phyloP scores from a whole-genome alignment of 176 grass and related monocot genomes.

The Carex myosuroides region DNA sequence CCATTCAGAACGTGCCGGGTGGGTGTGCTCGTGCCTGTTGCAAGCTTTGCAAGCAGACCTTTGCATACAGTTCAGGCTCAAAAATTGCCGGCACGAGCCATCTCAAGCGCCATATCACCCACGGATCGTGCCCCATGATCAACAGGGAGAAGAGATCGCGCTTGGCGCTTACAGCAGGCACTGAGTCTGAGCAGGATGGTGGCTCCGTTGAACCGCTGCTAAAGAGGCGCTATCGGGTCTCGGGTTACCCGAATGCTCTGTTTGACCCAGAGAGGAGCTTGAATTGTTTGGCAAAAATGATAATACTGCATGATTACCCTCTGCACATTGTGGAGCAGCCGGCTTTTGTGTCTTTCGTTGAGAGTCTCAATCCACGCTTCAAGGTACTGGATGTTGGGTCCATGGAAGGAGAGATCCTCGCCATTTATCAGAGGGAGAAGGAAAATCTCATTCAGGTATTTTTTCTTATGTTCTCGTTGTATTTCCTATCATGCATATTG shows the following conservation, averaged over 20 bases:
- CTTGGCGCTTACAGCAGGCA: slow-evolving; percentile 17
- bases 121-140: slow-evolving; percentile 68
- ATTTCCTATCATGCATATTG: not conserved
- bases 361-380: slow-evolving; percentile 72
- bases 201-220: slow-evolving; percentile 30
- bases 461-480: not conserved
- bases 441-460: slow-evolving; percentile 49
- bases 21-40: slow-evolving; percentile 60
- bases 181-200: slow-evolving; percentile 43
- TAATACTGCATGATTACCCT: slow-evolving; percentile 82
- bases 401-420: slow-evolving; percentile 59
- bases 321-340: slow-evolving; percentile 77
- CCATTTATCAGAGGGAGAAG: slow-evolving; percentile 69
- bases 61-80: slow-evolving; percentile 78
- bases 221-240: slow-evolving; percentile 73
- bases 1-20: slow-evolving; percentile 50
- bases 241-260: slow-evolving; percentile 60
- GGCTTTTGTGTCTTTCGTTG: slow-evolving; percentile 49
- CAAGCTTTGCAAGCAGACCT: slow-evolving; percentile 87
- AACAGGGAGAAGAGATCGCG: slow-evolving; percentile 49
- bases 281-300: slow-evolving; percentile 64
- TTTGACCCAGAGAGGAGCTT: slow-evolving; percentile 77
- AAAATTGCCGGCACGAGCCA: slow-evolving; percentile 86
- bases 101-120: slow-evolving; percentile 81
- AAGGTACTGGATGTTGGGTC: slow-evolving; percentile 47